Evolutionary conservation across 257 asterid genomes (phyloP).

Genomic region (Capsicum chinense): DNA sequence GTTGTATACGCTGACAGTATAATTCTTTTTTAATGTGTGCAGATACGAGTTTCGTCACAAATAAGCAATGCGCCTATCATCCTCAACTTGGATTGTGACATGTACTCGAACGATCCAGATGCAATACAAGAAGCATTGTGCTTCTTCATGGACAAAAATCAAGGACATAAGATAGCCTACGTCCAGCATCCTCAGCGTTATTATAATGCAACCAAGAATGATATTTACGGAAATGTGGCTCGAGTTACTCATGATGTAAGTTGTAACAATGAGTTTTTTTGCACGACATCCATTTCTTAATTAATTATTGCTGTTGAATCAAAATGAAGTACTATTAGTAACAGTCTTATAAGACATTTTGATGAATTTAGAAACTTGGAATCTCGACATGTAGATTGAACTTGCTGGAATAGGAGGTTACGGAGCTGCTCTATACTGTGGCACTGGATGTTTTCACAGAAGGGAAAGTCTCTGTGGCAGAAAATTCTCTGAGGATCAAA

Average conservation of each 20-base stretch:
- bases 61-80: slow-evolving; percentile 84
- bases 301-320: not conserved
- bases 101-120: slow-evolving; percentile 81
- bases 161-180: slow-evolving; percentile 53
- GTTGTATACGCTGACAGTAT: not conserved
- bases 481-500: slow-evolving; percentile 37
- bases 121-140: slow-evolving; percentile 66
- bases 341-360: not conserved
- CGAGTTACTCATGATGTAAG: slow-evolving; percentile 45
- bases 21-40: slow-evolving; percentile 10
- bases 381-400: slow-evolving; percentile 53
- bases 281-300: not conserved
- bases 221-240: slow-evolving; percentile 49
- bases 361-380: not conserved
- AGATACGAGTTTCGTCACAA: slow-evolving; percentile 77
- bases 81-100: slow-evolving; percentile 87
- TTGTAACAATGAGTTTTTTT: not conserved
- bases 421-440: slow-evolving; percentile 61
- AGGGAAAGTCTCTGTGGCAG: slow-evolving; percentile 61
- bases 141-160: slow-evolving; percentile 70
- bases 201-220: slow-evolving; percentile 55
- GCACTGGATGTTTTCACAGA: slow-evolving; percentile 81
- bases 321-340: too few species aligned
- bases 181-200: slow-evolving; percentile 72
- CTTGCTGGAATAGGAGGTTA: slow-evolving; percentile 61